Percentiles rank a stretch among this genome's conserved stretches.
Conservation (phyloP, 1,284 basidiomycete genomes). For the Agaricales sp. region DNA sequence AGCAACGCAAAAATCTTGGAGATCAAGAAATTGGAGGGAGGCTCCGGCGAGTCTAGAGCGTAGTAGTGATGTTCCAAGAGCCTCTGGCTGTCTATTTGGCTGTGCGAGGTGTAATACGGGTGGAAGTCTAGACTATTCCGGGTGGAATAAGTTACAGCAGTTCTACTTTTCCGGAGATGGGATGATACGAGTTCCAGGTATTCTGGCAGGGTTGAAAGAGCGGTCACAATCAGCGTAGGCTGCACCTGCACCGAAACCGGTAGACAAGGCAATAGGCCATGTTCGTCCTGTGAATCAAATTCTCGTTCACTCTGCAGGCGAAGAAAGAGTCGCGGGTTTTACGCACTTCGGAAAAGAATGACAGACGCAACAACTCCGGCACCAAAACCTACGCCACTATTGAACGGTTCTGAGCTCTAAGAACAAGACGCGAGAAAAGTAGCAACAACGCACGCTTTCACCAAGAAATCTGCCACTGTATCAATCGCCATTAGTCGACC, state of each 20-base stretch:
- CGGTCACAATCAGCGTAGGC: constrained; percentile 96
- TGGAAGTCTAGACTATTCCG: background rate
- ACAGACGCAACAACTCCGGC: constrained; percentile 92
- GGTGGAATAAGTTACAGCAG: background rate
- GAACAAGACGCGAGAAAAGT: constrained; percentile 2
- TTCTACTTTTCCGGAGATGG: constrained; percentile 16
- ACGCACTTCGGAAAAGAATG: constrained; percentile 90
- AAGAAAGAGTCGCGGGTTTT: constrained; percentile 4
- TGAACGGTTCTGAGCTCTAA: constrained; percentile 20
- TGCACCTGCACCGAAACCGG: constrained; percentile 83
- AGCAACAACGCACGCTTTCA: constrained; percentile 58
- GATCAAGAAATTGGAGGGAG: constrained; percentile 1
- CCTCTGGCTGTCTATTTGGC: background rate
- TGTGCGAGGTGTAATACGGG: background rate
- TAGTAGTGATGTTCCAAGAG: background rate
- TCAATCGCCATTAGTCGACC: constrained; percentile 8
- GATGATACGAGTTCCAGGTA: constrained; percentile 82
- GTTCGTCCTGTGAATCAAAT: constrained; percentile 64
- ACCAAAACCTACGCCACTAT: constrained; percentile 89
- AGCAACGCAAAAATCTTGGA: background rate
- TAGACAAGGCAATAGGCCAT: constrained; percentile 91
- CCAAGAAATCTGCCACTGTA: constrained; percentile 66
- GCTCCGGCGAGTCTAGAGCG: background rate
- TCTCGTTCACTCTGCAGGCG: constrained; percentile 8
- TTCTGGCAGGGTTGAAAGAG: constrained; percentile 89